These are phyloP conservation scores for Saururus chinensis DNA, from an alignment of 164 flowering plant species.

Conservation along the genomic window DNA sequence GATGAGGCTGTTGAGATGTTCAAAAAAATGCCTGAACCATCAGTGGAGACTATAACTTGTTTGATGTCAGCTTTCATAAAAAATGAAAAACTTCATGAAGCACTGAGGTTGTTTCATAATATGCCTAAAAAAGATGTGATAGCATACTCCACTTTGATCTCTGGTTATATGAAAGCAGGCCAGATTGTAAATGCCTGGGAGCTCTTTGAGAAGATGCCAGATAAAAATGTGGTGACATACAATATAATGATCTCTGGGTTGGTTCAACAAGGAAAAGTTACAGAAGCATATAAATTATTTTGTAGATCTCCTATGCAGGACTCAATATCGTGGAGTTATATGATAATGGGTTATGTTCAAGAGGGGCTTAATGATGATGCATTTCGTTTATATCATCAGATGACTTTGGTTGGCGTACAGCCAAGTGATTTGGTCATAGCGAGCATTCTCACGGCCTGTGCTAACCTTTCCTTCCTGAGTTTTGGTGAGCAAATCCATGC, in stretches of 20 bases:
- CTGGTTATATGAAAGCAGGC: constrained; percentile 5
- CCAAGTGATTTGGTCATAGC: constrained; percentile 1
- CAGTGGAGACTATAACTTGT: constrained; percentile 1
- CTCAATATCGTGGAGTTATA: constrained; percentile 3
- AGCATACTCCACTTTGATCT: constrained; percentile 4
- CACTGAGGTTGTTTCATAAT: constrained; percentile 1
- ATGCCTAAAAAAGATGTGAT: constrained; percentile 5
- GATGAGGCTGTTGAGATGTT: constrained; percentile 5
- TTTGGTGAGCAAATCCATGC: constrained; percentile 6
- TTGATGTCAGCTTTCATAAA: constrained; percentile 7
- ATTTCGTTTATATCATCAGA: not conserved
- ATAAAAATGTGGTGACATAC: constrained; percentile 4
- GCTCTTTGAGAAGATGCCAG: constrained; percentile 5
- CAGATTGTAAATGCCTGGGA: constrained; percentile 4
- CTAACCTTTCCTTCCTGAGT: constrained; percentile 1
- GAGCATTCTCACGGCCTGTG: constrained; percentile 4
- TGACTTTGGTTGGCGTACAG: constrained; percentile 2
- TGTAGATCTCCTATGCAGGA: constrained; percentile 1
- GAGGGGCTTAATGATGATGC: constrained; percentile 2
- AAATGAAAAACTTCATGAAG: constrained; percentile 5
- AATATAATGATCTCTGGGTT: constrained; percentile 8
- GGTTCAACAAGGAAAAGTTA: constrained; percentile 3
- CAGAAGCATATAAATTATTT: constrained; percentile 6
- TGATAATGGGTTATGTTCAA: constrained; percentile 4
- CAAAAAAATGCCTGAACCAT: constrained; percentile 6